Evolutionary conservation across 176 grass and related monocot species (phyloP), one percentile per base, ranked within the genome.

Genomic region (barley (Hordeum vulgare)): DNA sequence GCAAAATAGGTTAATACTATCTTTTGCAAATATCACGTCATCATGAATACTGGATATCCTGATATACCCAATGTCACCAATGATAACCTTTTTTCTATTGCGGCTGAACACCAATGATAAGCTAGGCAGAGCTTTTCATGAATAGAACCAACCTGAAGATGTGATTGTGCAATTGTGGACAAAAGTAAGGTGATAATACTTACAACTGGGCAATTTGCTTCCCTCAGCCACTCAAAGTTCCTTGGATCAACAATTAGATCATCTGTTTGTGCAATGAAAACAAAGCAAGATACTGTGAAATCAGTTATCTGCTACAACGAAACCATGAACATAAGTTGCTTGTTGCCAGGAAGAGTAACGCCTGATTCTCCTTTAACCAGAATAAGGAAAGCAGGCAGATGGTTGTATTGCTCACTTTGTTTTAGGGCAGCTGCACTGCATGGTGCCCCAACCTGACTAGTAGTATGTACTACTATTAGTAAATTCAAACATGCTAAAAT

Each of bases 161-260:
- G 6, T 80, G 18, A 86, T 84, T 68, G 85, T 77, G 60, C 44
- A 78, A 64, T 74, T 45, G 75, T 54, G 60, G 37, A 70, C 42
- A 35, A 79, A 59, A 28, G n/a, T 64, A 76, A 80, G 60, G 25
- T 76, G 44, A 40, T 72, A 60, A 78, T 87, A 87, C 88, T 93
- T 91, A 98, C 95, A 90, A 98, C 90, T 60, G 95, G 95, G 61
- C 95, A 95, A 84, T 95, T 95, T 84, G 82, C 76, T 93, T 98
- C 95, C 84, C 95, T 94, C 66, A 98, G 84, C 95, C 89, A 98
- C 83, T 98, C 95, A 59, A 98, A 70, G 81, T 95, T 98, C 81
- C 95, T 94, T 90, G 95, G 95, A 74, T 98, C 95, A 78, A 98
- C 90, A 88, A 98, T 80, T 78, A 98, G 83, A 91, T 98, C 95